A percentile compares a stretch with the other conserved stretches of the same genome.
Evolutionary conservation across 140 eudicot genomes (phyloP).

Genomic region (Erigeron philadelphicus): DNA sequence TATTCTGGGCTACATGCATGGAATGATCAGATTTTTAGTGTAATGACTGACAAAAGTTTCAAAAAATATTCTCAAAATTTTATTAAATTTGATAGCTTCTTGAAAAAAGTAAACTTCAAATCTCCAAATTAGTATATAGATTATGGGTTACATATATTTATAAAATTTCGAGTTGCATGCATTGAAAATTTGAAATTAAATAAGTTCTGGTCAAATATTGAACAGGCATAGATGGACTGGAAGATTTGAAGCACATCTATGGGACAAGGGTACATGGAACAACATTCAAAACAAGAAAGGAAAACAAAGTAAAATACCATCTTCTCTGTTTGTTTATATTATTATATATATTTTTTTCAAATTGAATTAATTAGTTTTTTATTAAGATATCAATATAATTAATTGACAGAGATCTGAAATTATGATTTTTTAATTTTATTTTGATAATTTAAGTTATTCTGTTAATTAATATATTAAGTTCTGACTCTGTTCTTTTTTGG

Average conservation of each 20-base stretch:
- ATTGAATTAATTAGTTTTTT: background rate
- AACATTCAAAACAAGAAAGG: conserved; percentile 83
- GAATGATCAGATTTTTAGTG: background rate
- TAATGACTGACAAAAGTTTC: background rate
- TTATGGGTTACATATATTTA: conserved; percentile 14
- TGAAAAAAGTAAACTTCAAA: background rate
- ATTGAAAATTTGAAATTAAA: background rate
- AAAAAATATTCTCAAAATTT: background rate
- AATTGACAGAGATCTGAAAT: conserved; percentile 58
- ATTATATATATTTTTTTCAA: background rate
- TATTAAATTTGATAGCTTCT: background rate
- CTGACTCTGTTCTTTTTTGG: conserved; percentile 49
- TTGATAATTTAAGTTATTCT: conserved; percentile 28
- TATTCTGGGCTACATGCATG: background rate
- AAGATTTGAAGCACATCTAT: conserved; percentile 88
- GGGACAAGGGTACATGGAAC: conserved; percentile 92
- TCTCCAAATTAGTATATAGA: background rate
- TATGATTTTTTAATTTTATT: background rate
- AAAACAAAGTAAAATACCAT: conserved; percentile 54
- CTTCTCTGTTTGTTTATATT: conserved; percentile 2
- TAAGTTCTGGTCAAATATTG: background rate
- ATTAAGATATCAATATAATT: conserved; percentile 13
- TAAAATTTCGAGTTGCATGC: conserved; percentile 21
- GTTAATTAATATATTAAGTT: conserved; percentile 17
- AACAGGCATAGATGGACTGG: conserved; percentile 92